Evolutionary conservation across 495 filamentous ascomycete species (phyloP), one percentile per base, ranked within the genome.

Genomic region (Aspergillus homomorphus): DNA sequence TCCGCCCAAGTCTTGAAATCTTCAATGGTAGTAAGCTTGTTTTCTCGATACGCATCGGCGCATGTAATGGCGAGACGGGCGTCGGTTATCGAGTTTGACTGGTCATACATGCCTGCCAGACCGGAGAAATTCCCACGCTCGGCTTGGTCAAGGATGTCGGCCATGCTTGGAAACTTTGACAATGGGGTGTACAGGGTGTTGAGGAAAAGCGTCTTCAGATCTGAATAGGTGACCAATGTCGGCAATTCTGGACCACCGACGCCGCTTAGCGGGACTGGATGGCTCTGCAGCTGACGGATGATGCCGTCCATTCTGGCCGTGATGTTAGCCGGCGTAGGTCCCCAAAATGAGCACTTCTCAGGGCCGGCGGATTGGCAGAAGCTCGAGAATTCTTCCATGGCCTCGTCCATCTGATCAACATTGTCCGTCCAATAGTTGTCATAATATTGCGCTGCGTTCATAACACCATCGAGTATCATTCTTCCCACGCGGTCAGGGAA

Each of bases 401-500:
- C 65, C 4, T 62, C 54, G 30, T 82, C 73, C 0, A 72, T 66
- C 49, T 82, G 75, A 45, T 64, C 59, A 1, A 79, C 58, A 54
- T 74, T 80, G 22, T 59, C 72, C 9, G 64, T 50, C 73, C 75
- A 78, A 16, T 54, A 51, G 61, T 73, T 56, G 18, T 42, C 41
- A 58, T 68, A 66, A 55, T 73, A 69, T 55, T 80, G 69, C 18
- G 64, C 59, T 56, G 64, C 71, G 61, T 87, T 62, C 16, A 75
- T 64, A 23, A 79, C 77, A 21, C 74, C 79, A 55, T 82, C 79
- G 1, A 80, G 60, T 18, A 80, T 54, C 43, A 77, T 60, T 41
- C 74, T 65, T 20, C 62, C 66, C 26, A 80, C 66, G 15, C 73
- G 71, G 41, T 73, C 65, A 8, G 78, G 79, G 42, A 71, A 79